Percentiles rank a stretch among this genome's conserved stretches.
phyloP scores from a whole-genome alignment of 1,284 basidiomycete species.

The Peniophora sp. region DNA sequence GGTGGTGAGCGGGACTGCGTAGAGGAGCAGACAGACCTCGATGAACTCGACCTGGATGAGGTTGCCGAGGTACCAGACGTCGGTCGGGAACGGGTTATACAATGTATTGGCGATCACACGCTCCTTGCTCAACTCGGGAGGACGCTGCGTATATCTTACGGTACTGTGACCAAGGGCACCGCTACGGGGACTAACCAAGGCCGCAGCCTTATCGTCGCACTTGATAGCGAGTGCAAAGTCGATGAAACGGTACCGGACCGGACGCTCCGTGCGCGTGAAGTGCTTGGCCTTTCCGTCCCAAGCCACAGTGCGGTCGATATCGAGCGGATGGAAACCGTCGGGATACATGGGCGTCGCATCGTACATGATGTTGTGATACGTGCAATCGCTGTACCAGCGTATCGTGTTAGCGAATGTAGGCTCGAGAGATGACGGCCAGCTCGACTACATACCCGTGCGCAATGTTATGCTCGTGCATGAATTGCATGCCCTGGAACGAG shows the following conservation, averaged over 20 bases:
- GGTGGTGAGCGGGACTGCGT: too few species aligned
- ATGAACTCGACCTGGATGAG: constrained; percentile 9
- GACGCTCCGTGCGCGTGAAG: constrained; percentile 16
- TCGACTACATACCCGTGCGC: constrained; percentile 14
- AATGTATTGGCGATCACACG: not conserved
- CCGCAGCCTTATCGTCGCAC: too few species aligned
- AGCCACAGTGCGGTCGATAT: constrained; percentile 5
- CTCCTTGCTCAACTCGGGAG: constrained; percentile 5
- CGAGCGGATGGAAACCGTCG: constrained; percentile 18
- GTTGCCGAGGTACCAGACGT: constrained; percentile 18
- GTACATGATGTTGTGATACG: constrained; percentile 25
- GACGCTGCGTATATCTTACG: not conserved
- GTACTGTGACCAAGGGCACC: constrained; percentile 20
- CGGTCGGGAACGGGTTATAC: constrained; percentile 15
- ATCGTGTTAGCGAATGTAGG: not conserved
- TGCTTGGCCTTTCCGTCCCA: constrained; percentile 12
- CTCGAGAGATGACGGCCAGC: not conserved
- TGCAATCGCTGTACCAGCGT: constrained; percentile 24
- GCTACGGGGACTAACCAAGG: too few species aligned
- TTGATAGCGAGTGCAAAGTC: constrained; percentile 18
- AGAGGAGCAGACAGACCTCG: not conserved
- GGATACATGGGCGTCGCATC: constrained; percentile 22
- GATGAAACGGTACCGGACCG: constrained; percentile 20
- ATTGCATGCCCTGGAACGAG: constrained; percentile 13
- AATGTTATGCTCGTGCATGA: constrained; percentile 16